Conservation (phyloP, 371 early-diverging fungal species). For the Fennellomyces sp. region DNA sequence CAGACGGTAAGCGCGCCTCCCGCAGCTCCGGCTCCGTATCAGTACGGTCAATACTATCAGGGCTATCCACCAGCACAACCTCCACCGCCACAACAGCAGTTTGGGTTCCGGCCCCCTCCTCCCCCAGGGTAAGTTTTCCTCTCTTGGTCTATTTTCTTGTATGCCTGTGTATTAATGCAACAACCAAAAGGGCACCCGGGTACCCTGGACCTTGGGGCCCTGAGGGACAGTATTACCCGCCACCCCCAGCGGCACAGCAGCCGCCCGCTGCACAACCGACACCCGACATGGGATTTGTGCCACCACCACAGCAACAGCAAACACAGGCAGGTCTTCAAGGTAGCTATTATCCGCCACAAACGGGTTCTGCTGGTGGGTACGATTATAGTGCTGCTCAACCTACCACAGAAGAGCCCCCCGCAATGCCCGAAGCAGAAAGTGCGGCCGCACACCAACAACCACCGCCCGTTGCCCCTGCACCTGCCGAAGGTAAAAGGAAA, state of each 20-base stretch:
- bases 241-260: constrained; percentile 9
- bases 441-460: constrained; percentile 4
- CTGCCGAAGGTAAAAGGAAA: constrained; percentile 32
- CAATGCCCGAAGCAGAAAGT: constrained; percentile 1
- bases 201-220: constrained; percentile 11
- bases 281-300: background rate
- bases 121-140: constrained; percentile 15
- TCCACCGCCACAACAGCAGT: constrained; percentile 15
- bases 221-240: constrained; percentile 3
- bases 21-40: constrained; percentile 17
- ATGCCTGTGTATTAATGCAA: background rate
- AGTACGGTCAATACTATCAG: constrained; percentile 31
- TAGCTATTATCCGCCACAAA: constrained; percentile 12
- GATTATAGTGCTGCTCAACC: constrained; percentile 9
- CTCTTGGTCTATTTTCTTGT: background rate
- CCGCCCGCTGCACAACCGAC: constrained; percentile 1
- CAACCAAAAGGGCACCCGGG: constrained; percentile 11
- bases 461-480: no score
- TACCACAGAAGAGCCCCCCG: background rate
- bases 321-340: constrained; percentile 11
- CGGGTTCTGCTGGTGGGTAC: constrained; percentile 9
- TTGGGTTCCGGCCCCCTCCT: constrained; percentile 17
- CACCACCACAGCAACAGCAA: background rate
- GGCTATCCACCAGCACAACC: constrained; percentile 18
- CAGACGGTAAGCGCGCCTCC: constrained; percentile 12